A percentile compares a stretch with the other conserved stretches of the same genome.
Evolutionary conservation across 2,329 filamentous ascomycete species (phyloP).

Genomic region (Cercospora berteroae): DNA sequence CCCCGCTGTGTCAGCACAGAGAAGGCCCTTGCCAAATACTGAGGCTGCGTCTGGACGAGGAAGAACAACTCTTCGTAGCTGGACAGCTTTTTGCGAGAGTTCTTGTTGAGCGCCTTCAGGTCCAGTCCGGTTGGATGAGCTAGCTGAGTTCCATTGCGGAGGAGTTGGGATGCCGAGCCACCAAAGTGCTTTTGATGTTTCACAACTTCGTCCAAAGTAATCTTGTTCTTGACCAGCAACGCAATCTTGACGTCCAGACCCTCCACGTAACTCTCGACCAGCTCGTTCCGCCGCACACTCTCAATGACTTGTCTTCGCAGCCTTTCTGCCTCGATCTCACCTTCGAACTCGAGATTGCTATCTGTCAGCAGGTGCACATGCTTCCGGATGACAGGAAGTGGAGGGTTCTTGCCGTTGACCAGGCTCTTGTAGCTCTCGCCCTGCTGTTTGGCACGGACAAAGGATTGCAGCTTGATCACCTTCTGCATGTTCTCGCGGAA

Average conservation of each 20-base stretch:
- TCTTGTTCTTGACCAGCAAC: constrained; percentile 97
- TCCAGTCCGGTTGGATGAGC: constrained; percentile 77
- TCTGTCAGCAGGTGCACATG: constrained; percentile 98
- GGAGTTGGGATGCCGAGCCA: constrained; percentile 49
- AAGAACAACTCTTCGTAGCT: constrained; percentile 98
- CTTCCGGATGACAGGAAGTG: constrained; percentile 93
- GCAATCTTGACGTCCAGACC: constrained; percentile 99
- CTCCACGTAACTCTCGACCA: constrained; percentile 96
- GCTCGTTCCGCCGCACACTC: constrained; percentile 94
- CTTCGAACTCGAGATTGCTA: constrained; percentile 98
- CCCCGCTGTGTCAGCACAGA: constrained; percentile 77
- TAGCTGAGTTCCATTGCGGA: constrained; percentile 33
- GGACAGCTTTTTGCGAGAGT: constrained; percentile 89
- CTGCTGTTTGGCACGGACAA: constrained; percentile 89
- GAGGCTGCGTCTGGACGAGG: constrained; percentile 90
- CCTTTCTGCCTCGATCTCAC: constrained; percentile 95
- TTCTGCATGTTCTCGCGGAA: constrained; percentile 98
- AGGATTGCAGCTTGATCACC: constrained; percentile 97
- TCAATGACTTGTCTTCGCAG: constrained; percentile 94
- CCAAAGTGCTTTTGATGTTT: constrained; percentile 96
- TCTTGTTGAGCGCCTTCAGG: constrained; percentile 95
- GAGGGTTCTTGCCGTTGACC: constrained; percentile 93
- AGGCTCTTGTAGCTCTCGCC: constrained; percentile 97
- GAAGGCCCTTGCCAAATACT: constrained; percentile 89
- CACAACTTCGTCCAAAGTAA: constrained; percentile 95